phyloP scores from a whole-genome alignment of 1,284 basidiomycete genomes.

The Moniliophthora roreri region DNA sequence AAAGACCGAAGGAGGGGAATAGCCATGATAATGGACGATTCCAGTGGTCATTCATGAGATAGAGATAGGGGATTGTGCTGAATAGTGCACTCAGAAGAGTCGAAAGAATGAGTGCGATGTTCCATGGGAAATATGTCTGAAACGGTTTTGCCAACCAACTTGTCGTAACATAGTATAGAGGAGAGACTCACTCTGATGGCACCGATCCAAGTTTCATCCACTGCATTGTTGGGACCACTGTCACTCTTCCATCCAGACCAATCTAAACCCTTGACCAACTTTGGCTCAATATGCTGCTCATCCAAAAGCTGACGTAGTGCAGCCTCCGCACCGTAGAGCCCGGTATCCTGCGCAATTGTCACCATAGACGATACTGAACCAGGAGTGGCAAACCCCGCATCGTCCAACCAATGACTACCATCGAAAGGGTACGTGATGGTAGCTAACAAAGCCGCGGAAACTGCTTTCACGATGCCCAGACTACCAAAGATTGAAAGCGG shows the following conservation, averaged over 20 bases:
- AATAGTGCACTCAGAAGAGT: not conserved
- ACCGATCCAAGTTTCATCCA: no score
- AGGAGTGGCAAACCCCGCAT: not conserved
- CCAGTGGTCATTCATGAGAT: not conserved
- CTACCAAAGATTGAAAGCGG: constrained; percentile 13
- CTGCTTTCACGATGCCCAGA: constrained; percentile 9
- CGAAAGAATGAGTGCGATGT: not conserved
- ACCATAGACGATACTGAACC: not conserved
- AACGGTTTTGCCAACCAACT: no score
- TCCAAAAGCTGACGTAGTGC: not conserved
- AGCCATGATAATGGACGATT: not conserved
- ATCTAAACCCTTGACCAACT: not conserved
- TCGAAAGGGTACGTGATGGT: not conserved
- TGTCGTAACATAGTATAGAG: no score
- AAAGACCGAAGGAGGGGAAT: not conserved
- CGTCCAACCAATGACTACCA: not conserved
- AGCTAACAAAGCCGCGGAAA: constrained; percentile 1
- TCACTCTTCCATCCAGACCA: not conserved
- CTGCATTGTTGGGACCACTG: no score
- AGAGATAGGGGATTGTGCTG: not conserved
- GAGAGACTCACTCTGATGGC: no score
- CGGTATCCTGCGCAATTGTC: not conserved
- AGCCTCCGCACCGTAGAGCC: not conserved
- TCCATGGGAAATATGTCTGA: not conserved
- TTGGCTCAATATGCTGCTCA: not conserved